phyloP scores from a whole-genome alignment of 441 rosid species.

The Adansonia gregorii region DNA sequence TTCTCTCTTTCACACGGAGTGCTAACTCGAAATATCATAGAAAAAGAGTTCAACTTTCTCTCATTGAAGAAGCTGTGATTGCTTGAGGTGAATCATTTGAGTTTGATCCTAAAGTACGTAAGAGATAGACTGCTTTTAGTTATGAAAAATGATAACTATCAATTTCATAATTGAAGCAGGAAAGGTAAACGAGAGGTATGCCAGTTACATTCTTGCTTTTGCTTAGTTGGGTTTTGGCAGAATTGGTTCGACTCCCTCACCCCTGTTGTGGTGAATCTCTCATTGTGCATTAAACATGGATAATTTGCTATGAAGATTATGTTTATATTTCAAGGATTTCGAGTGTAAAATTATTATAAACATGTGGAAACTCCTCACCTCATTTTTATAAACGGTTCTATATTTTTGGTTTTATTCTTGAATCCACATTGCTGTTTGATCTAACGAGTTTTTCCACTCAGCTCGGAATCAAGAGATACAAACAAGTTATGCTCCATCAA shows the following conservation, averaged over 20 bases:
- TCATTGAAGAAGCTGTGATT: constrained; percentile 10
- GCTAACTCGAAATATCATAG: constrained; percentile 7
- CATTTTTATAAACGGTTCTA: not conserved
- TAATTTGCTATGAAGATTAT: not conserved
- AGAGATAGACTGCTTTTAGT: constrained; percentile 3
- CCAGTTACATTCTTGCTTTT: constrained; percentile 5
- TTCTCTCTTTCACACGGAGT: not conserved
- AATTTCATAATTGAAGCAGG: not conserved
- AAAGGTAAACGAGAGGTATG: not conserved
- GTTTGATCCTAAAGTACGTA: constrained; percentile 7
- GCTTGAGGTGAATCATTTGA: constrained; percentile 6
- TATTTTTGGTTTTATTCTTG: constrained; percentile 3
- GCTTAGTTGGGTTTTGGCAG: constrained; percentile 3
- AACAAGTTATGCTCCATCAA: constrained; percentile 94
- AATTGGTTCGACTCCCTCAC: not conserved
- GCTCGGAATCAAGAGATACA: constrained; percentile 90
- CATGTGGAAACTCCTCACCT: not conserved
- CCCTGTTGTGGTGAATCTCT: not conserved
- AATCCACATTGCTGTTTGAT: not conserved
- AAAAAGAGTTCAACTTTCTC: not conserved
- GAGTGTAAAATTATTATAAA: not conserved
- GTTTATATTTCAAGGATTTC: constrained; percentile 5
- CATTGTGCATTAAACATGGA: not conserved
- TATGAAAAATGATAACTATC: constrained; percentile 13
- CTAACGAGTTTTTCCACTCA: constrained; percentile 47